Conservation (phyloP, 2,329 filamentous ascomycete genomes). For the Alternaria ethzedia region DNA sequence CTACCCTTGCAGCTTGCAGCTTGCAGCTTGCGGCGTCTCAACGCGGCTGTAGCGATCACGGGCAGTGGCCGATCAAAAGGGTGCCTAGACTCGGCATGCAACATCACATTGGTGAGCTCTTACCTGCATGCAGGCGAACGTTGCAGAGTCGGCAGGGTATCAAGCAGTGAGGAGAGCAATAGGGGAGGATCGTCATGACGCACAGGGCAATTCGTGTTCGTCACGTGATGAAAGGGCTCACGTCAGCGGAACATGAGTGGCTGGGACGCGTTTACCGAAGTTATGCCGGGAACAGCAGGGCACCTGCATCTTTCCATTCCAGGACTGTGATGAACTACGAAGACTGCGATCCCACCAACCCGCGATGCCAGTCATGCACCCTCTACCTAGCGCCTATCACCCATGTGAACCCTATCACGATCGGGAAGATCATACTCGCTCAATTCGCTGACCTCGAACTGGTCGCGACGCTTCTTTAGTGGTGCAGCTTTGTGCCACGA, state of each 20-base stretch:
- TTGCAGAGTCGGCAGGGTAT: background rate
- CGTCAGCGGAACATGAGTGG: background rate
- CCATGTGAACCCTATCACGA: background rate
- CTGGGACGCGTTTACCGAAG: background rate
- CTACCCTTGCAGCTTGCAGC: background rate
- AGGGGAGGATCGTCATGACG: background rate
- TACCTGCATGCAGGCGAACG: background rate
- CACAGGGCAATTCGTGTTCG: background rate
- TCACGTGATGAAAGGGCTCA: background rate
- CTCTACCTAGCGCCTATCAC: background rate
- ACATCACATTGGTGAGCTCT: background rate
- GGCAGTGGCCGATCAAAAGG: background rate
- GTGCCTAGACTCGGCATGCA: background rate
- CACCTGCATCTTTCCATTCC: too few species aligned
- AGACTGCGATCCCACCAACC: background rate
- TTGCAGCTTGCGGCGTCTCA: background rate
- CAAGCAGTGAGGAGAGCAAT: background rate
- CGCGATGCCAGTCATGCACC: background rate
- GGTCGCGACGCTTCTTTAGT: background rate
- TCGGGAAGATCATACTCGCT: background rate
- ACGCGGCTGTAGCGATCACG: background rate
- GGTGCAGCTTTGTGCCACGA: background rate
- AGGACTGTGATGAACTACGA: too few species aligned
- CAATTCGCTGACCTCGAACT: background rate
- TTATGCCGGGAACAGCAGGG: background rate